Evolutionary conservation across 176 grass and related monocot species (phyloP).

Genomic region (Phoenix roebelenii): DNA sequence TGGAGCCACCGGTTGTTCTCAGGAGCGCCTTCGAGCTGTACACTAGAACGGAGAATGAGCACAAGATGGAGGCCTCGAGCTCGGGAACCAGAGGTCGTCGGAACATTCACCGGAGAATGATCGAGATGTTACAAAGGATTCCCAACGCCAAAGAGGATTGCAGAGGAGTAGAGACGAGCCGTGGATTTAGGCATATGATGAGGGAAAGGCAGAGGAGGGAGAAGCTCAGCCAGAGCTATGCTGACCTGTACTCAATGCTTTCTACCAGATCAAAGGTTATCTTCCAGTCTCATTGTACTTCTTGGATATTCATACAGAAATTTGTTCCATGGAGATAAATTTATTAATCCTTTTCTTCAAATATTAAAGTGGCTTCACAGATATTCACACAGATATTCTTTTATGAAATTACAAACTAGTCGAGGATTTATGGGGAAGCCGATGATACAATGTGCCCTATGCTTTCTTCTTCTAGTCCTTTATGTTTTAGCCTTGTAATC

Average conservation of each 20-base stretch:
- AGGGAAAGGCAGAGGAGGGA: slow-evolving; percentile 85
- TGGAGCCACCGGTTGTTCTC: neutral
- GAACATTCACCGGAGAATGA: slow-evolving; percentile 33
- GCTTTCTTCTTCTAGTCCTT: too few species aligned
- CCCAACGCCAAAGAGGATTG: neutral
- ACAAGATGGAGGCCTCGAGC: neutral
- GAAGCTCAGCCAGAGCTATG: slow-evolving; percentile 96
- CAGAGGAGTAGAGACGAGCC: slow-evolving; percentile 31
- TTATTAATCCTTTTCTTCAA: too few species aligned
- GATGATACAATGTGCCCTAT: too few species aligned
- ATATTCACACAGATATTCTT: too few species aligned
- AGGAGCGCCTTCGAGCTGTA: slow-evolving; percentile 38
- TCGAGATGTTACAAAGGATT: slow-evolving; percentile 32
- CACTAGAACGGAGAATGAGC: neutral
- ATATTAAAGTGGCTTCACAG: too few species aligned
- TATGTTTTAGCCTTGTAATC: too few species aligned
- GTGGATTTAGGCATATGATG: slow-evolving; percentile 96
- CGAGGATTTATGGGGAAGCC: too few species aligned
- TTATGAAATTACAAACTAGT: too few species aligned
- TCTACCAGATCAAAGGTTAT: slow-evolving; percentile 57
- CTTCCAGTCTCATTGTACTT: neutral
- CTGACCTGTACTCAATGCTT: slow-evolving; percentile 61
- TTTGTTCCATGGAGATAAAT: too few species aligned
- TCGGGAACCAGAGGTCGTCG: neutral
- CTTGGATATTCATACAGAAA: too few species aligned